These are phyloP conservation scores for Saposhnikovia divaricata DNA, from an alignment of 129 eudicot species.

Conservation along the genomic window DNA sequence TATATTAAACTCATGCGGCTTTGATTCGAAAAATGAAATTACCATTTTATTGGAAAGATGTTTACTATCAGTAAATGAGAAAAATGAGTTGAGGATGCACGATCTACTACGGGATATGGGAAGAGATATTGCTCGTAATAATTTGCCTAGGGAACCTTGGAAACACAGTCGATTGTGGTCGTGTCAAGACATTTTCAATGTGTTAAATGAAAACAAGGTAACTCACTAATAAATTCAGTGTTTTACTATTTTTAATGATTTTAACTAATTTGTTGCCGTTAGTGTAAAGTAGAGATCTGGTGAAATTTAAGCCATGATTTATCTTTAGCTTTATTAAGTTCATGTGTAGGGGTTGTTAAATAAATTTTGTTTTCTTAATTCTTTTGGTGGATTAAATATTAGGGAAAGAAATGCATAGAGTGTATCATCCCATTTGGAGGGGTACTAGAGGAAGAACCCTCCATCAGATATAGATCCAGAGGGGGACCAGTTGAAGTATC, in stretches of 20 bases:
- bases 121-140: not conserved
- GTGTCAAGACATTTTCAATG: not conserved
- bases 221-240: not conserved
- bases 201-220: not conserved
- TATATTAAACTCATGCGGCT: not conserved
- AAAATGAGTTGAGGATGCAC: not conserved
- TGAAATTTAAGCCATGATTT: not conserved
- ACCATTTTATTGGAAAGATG: not conserved
- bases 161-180: conserved; percentile 9
- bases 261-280: not conserved
- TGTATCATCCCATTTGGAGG: not conserved
- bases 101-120: conserved; percentile 1
- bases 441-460: not conserved
- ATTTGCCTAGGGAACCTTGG: not conserved
- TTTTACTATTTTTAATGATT: not conserved
- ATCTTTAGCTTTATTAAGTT: not conserved
- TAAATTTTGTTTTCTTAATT: not conserved
- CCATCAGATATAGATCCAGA: not conserved
- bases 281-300: not conserved
- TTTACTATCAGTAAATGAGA: not conserved
- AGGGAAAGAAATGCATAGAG: not conserved
- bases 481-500: not conserved
- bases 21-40: not conserved
- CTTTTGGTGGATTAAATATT: not conserved
- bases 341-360: not conserved